These are phyloP conservation scores for Phaeoacremonium minimum DNA, from an alignment of 2,329 filamentous ascomycete genomes.

Conservation along the genomic window DNA sequence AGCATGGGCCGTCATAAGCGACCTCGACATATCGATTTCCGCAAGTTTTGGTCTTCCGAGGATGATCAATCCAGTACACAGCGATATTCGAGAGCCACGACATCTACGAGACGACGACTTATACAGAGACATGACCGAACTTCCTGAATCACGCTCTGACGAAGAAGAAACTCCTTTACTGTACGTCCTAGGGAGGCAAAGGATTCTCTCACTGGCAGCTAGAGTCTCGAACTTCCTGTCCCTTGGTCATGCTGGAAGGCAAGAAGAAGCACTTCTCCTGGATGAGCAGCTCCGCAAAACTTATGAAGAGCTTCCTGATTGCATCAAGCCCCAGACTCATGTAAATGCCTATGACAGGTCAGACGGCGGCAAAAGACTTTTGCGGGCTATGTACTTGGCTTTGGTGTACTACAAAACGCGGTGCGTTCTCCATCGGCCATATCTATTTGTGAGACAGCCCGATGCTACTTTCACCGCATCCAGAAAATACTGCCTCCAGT, in stretches of 20 bases:
- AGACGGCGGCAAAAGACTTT: too few species aligned
- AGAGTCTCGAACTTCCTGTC: background rate
- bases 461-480: background rate
- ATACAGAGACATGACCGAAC: background rate
- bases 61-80: background rate
- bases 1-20: slow-evolving; percentile 31
- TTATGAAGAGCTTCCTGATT: background rate
- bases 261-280: background rate
- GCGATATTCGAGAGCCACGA: background rate
- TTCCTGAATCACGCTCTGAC: background rate
- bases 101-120: background rate
- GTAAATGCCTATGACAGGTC: too few species aligned
- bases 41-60: slow-evolving; percentile 9
- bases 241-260: background rate
- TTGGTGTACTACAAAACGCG: background rate
- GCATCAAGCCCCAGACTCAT: background rate
- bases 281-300: background rate
- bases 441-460: background rate
- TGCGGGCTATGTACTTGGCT: too few species aligned
- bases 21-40: slow-evolving; percentile 11
- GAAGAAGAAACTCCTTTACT: background rate
- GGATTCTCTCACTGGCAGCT: background rate
- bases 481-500: background rate
- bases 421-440: background rate
- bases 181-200: background rate